phyloP scores from a whole-genome alignment of 2,329 filamentous ascomycete genomes.

The Davidsoniella virescens region DNA sequence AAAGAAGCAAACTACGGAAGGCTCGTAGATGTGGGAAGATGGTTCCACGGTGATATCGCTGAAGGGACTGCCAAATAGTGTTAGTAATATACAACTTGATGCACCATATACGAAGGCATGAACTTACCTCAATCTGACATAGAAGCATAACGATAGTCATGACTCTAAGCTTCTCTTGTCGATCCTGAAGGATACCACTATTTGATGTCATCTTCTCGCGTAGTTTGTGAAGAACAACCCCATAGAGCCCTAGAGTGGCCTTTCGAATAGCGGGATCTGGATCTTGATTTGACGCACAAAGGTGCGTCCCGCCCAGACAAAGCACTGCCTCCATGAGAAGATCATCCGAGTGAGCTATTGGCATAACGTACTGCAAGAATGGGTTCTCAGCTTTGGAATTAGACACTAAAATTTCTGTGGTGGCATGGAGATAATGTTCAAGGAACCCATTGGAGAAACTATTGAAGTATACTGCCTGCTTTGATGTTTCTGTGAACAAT shows the following conservation, averaged over 20 bases:
- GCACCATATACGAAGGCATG: neutral
- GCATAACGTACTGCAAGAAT: conserved; percentile 12
- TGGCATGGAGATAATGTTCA: conserved; percentile 12
- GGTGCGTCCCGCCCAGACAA: conserved; percentile 10
- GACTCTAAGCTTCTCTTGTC: conserved; percentile 9
- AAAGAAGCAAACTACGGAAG: conserved; percentile 9
- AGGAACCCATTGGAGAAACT: conserved; percentile 11
- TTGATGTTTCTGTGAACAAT: conserved; percentile 3
- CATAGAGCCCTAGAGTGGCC: conserved; percentile 10
- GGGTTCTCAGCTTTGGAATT: conserved; percentile 11
- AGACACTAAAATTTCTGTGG: conserved; percentile 12
- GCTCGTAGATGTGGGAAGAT: conserved; percentile 12
- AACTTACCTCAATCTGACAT: conserved; percentile 10
- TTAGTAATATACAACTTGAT: neutral
- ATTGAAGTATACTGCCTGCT: conserved; percentile 4
- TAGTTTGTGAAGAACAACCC: conserved; percentile 6
- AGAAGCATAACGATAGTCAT: conserved; percentile 13
- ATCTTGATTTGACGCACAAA: conserved; percentile 12
- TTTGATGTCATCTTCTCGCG: conserved; percentile 10
- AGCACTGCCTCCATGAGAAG: conserved; percentile 12
- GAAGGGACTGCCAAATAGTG: conserved; percentile 5
- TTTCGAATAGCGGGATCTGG: conserved; percentile 7
- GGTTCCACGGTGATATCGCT: conserved; percentile 10
- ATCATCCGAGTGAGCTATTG: conserved; percentile 10
- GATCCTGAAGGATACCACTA: neutral